phyloP scores from a whole-genome alignment of 257 asterid species.

The Solanum piurae region DNA sequence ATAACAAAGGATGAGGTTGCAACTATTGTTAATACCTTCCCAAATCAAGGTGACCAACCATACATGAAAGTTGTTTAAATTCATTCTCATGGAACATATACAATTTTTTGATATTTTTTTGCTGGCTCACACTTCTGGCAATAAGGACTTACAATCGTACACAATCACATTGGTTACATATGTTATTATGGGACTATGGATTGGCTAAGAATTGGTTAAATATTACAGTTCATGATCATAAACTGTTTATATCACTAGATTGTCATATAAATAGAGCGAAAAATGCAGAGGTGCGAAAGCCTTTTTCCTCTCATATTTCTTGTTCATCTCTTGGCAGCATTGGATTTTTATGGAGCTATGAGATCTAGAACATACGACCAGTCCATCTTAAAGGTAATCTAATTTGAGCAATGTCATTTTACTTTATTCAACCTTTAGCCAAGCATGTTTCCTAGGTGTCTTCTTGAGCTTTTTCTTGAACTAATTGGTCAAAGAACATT shows the following conservation, averaged over 20 bases:
- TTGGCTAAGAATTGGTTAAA: neutral
- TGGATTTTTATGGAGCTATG: constrained; percentile 93
- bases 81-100: neutral
- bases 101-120: neutral
- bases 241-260: neutral
- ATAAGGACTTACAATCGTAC: neutral
- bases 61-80: neutral
- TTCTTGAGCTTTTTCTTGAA: neutral
- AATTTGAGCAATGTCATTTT: neutral
- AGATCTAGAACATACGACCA: constrained; percentile 88
- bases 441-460: neutral
- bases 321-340: constrained; percentile 38
- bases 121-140: neutral
- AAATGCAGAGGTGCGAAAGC: neutral
- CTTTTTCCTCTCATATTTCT: neutral
- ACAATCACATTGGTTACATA: neutral
- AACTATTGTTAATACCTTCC: constrained; percentile 54
- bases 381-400: constrained; percentile 59
- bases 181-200: neutral
- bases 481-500: neutral
- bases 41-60: constrained; percentile 61
- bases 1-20: constrained; percentile 53
- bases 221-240: neutral
- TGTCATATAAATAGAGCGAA: neutral
- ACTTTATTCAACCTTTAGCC: neutral